A percentile compares a stretch with the other conserved stretches of the same genome.
Evolutionary conservation across 352 stramenopile species (phyloP).

Genomic region (Albugo candida): DNA sequence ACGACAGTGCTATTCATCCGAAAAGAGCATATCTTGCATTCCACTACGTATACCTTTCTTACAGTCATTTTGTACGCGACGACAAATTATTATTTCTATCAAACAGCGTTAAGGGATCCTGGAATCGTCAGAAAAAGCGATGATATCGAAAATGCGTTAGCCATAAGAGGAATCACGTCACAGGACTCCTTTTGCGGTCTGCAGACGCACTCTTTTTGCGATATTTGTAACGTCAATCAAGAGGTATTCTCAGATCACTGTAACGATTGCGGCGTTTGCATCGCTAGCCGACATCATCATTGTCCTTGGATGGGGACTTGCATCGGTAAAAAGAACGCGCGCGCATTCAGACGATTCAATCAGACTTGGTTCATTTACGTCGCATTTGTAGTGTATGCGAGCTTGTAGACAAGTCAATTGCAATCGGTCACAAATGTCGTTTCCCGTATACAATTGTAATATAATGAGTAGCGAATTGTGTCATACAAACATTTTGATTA

Average conservation of each 20-base stretch:
- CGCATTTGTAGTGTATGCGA: conserved; percentile 47
- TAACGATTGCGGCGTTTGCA: conserved; percentile 85
- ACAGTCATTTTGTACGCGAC: conserved; percentile 28
- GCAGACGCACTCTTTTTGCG: conserved; percentile 27
- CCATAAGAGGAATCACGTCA: too few relatives aligned
- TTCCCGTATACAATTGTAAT: too few relatives aligned
- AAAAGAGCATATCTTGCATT: conserved; percentile 25
- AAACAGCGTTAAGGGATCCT: conserved; percentile 51
- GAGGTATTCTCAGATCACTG: conserved; percentile 69
- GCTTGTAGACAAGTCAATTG: too few relatives aligned
- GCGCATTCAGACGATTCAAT: conserved; percentile 82
- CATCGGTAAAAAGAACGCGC: conserved; percentile 83
- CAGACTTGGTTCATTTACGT: conserved; percentile 64
- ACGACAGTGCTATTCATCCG: conserved; percentile 37
- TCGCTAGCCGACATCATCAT: conserved; percentile 80
- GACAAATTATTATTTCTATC: conserved; percentile 52
- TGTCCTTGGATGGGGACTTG: conserved; percentile 90
- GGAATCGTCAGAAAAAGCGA: conserved; percentile 26
- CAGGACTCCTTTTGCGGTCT: not conserved
- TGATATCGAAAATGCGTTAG: not conserved
- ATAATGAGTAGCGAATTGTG: too few relatives aligned
- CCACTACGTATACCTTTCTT: conserved; percentile 33
- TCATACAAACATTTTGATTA: too few relatives aligned
- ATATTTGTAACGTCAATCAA: conserved; percentile 47
- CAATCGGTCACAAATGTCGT: too few relatives aligned